Percentiles rank a stretch among this genome's conserved stretches.
These are phyloP conservation scores for Aureobasidium mangrovei DNA, from an alignment of 2,329 filamentous ascomycete species.

Conservation along the genomic window DNA sequence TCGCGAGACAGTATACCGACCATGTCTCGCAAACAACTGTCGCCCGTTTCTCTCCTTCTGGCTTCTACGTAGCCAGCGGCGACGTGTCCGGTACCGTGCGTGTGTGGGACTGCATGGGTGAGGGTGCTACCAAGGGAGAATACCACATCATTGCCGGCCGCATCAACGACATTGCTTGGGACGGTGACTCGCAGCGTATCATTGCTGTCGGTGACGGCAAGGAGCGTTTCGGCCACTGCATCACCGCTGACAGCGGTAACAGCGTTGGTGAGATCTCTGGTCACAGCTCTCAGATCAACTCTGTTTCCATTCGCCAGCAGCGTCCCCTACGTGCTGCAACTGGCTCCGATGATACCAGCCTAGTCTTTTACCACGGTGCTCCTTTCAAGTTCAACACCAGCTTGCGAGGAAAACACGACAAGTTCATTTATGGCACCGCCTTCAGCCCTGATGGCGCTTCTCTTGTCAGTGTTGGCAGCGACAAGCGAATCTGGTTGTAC, in stretches of 20 bases:
- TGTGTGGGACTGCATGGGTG: slow-evolving; percentile 83
- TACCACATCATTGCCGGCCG: slow-evolving; percentile 90
- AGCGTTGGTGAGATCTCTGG: slow-evolving; percentile 89
- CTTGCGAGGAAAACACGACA: slow-evolving; percentile 67
- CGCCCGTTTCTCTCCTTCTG: slow-evolving; percentile 85
- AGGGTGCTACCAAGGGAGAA: slow-evolving; percentile 85
- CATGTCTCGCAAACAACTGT: slow-evolving; percentile 86
- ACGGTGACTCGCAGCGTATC: slow-evolving; percentile 90
- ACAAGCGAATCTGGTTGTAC: slow-evolving; percentile 86
- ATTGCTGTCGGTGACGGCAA: slow-evolving; percentile 94
- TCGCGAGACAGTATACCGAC: slow-evolving; percentile 81
- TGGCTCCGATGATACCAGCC: slow-evolving; percentile 77
- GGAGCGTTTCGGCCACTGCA: slow-evolving; percentile 86
- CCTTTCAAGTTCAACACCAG: slow-evolving; percentile 96
- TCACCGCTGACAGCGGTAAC: slow-evolving; percentile 93
- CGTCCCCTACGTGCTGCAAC: slow-evolving; percentile 86
- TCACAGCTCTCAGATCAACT: slow-evolving; percentile 84
- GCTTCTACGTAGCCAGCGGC: slow-evolving; percentile 89
- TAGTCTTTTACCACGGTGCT: slow-evolving; percentile 88
- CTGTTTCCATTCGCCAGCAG: slow-evolving; percentile 80
- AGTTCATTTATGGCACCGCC: slow-evolving; percentile 78
- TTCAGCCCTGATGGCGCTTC: slow-evolving; percentile 81
- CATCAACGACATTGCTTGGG: slow-evolving; percentile 96
- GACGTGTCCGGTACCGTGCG: slow-evolving; percentile 76
- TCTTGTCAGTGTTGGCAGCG: slow-evolving; percentile 84